Percentiles rank a stretch among this genome's conserved stretches.
Evolutionary conservation across 306 rosid species (phyloP).

Genomic region (Mucuna pruriens): DNA sequence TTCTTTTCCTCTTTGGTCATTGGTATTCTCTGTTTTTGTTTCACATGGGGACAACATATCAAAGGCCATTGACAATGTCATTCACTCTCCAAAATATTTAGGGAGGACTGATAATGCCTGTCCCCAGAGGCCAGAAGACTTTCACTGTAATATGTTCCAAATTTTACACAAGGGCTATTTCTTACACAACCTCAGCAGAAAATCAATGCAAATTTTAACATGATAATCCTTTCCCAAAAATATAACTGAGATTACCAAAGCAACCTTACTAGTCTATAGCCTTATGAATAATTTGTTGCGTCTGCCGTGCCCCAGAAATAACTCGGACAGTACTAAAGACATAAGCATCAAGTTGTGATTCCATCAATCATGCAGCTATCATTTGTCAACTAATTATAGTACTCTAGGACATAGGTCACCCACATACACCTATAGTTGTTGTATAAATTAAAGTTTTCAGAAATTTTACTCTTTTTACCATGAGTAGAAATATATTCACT

Average conservation of each 20-base stretch:
- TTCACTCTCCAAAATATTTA: background rate
- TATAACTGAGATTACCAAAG: background rate
- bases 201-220: constrained; percentile 16
- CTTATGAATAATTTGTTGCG: background rate
- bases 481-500: background rate
- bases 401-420: background rate
- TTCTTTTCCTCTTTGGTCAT: constrained; percentile 11
- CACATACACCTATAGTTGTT: background rate
- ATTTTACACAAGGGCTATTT: constrained; percentile 3
- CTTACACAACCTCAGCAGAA: constrained; percentile 17
- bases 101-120: background rate
- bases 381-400: constrained; percentile 4
- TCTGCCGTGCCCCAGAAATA: constrained; percentile 15
- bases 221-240: background rate
- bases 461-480: constrained; percentile 8
- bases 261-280: constrained; percentile 25
- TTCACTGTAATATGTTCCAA: background rate
- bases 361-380: constrained; percentile 1
- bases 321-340: background rate
- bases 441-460: background rate
- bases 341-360: constrained; percentile 8
- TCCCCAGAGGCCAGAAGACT: background rate
- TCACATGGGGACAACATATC: constrained; percentile 8
- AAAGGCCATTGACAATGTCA: background rate
- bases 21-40: background rate